phyloP scores from a whole-genome alignment of 306 rosid species.

The Quercus gilva region DNA sequence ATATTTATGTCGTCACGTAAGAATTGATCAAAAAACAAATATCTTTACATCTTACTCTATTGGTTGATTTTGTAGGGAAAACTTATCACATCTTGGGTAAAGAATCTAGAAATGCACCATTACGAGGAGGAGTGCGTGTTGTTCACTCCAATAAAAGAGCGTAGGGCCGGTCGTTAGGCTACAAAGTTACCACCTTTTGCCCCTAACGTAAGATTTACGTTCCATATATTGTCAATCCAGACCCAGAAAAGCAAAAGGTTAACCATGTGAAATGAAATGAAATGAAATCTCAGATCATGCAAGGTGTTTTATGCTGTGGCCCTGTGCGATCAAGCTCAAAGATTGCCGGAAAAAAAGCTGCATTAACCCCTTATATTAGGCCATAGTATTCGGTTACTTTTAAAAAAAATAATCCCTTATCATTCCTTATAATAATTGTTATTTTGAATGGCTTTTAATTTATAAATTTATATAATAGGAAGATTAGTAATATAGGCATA shows the following conservation, averaged over 20 bases:
- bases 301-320: not conserved
- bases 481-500: no score
- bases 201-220: slow-evolving; percentile 30
- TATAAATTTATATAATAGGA: no score
- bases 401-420: no score
- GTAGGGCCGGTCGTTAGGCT: not conserved
- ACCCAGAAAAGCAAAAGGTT: slow-evolving; percentile 1
- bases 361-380: not conserved
- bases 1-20: no score
- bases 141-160: not conserved
- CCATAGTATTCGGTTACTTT: no score
- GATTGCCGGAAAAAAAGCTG: not conserved
- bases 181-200: not conserved
- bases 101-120: no score
- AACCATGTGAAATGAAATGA: no score
- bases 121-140: no score
- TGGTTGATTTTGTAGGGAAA: no score
- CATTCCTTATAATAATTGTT: not conserved
- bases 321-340: not conserved
- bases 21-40: no score
- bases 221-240: slow-evolving; percentile 2
- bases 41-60: no score
- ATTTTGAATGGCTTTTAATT: not conserved
- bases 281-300: not conserved
- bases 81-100: no score